phyloP scores from a whole-genome alignment of 208 protist genomes.

The Leishmania tarentolae region DNA sequence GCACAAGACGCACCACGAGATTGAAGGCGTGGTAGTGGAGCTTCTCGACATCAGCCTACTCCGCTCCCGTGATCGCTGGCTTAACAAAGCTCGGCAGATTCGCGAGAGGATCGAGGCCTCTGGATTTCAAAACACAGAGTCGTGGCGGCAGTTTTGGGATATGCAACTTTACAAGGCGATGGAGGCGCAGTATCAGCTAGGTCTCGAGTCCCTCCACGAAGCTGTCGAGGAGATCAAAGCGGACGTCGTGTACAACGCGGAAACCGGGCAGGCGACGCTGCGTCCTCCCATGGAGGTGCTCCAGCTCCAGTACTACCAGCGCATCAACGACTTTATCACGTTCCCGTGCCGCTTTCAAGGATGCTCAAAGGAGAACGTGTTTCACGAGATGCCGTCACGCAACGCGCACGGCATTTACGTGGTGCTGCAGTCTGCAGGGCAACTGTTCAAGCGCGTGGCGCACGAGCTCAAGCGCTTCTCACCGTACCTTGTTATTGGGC shows the following conservation, averaged over 20 bases:
- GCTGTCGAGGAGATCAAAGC: slow-evolving; percentile 90
- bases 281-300: slow-evolving; percentile 93
- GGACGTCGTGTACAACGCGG: slow-evolving; percentile 91
- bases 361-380: slow-evolving; percentile 63
- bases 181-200: slow-evolving; percentile 94
- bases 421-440: slow-evolving; percentile 93
- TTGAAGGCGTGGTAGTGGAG: slow-evolving; percentile 78
- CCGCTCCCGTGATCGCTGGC: slow-evolving; percentile 92
- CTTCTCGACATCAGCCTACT: slow-evolving; percentile 95
- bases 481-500: slow-evolving; percentile 92
- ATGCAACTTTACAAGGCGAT: slow-evolving; percentile 98
- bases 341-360: slow-evolving; percentile 94
- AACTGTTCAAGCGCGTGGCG: slow-evolving; percentile 90
- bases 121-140: slow-evolving; percentile 90
- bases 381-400: slow-evolving; percentile 87
- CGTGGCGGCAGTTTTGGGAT: slow-evolving; percentile 97
- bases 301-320: slow-evolving; percentile 93
- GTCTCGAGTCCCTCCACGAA: slow-evolving; percentile 94
- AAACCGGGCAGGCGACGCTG: slow-evolving; percentile 74
- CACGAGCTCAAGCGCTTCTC: slow-evolving; percentile 88
- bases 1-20: slow-evolving; percentile 90
- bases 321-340: slow-evolving; percentile 95
- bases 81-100: slow-evolving; percentile 85
- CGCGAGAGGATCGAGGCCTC: slow-evolving; percentile 85
- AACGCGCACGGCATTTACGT: slow-evolving; percentile 88